These are phyloP conservation scores for Flaveria linearis DNA, from an alignment of 129 eudicot species.

Conservation along the genomic window DNA sequence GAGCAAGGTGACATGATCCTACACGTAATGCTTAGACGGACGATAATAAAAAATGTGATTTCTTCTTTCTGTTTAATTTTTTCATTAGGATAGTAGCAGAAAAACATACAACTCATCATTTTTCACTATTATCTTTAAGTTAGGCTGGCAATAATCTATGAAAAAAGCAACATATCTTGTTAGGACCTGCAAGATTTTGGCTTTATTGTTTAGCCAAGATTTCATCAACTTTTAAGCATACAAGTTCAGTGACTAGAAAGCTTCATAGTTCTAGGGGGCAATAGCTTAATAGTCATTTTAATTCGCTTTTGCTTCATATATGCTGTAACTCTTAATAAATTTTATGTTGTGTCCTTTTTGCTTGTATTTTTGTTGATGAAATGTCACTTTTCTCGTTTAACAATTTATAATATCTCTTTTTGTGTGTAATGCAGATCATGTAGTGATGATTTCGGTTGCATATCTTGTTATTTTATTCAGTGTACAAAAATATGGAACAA, in stretches of 20 bases:
- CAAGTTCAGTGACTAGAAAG: constrained; percentile 9
- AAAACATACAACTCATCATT: constrained; percentile 6
- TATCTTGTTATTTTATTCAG: constrained; percentile 82
- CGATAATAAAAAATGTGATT: constrained; percentile 33
- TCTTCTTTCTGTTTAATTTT: constrained; percentile 29
- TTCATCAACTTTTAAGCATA: constrained; percentile 9
- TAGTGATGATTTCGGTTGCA: constrained; percentile 87
- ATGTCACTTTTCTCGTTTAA: constrained; percentile 16
- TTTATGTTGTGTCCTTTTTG: not conserved
- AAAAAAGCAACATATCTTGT: constrained; percentile 11
- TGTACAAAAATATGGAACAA: constrained; percentile 92
- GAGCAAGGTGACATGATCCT: constrained; percentile 65
- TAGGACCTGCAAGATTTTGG: constrained; percentile 15
- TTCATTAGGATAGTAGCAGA: constrained; percentile 20
- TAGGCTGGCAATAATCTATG: constrained; percentile 13
- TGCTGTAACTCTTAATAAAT: not conserved
- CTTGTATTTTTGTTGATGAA: constrained; percentile 2
- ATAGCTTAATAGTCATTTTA: not conserved
- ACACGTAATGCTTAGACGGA: constrained; percentile 38
- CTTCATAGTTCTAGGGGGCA: not conserved
- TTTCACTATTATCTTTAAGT: constrained; percentile 10
- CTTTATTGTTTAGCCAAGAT: not conserved
- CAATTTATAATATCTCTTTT: constrained; percentile 21
- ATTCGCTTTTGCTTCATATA: constrained; percentile 15
- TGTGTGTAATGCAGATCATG: constrained; percentile 64